These are phyloP conservation scores for Serendipita sp. DNA, from an alignment of 768 basidiomycete genomes.

Conservation along the genomic window DNA sequence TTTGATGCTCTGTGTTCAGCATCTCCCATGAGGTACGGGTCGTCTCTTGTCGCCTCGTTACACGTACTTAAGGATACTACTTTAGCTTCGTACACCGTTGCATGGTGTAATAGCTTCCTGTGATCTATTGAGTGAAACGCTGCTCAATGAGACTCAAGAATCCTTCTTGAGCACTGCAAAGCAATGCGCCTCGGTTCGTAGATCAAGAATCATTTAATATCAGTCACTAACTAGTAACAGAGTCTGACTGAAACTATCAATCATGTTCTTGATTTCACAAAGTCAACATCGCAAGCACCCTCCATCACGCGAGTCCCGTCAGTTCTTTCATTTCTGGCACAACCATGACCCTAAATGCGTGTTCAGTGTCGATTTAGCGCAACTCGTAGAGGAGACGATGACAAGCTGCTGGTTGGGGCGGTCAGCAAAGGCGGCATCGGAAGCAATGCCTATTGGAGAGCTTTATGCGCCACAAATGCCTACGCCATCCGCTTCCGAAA, in stretches of 20 bases:
- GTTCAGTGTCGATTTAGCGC: slow-evolving; percentile 55
- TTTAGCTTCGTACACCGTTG: slow-evolving; percentile 43
- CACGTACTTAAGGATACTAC: not conserved
- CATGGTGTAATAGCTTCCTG: slow-evolving; percentile 86
- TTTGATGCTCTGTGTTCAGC: slow-evolving; percentile 22
- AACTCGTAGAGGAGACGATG: slow-evolving; percentile 74
- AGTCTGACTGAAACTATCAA: slow-evolving; percentile 84
- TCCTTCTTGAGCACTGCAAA: slow-evolving; percentile 88
- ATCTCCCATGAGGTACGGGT: slow-evolving; percentile 78
- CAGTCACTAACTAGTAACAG: not conserved
- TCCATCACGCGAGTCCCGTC: not conserved
- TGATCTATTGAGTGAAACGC: slow-evolving; percentile 74
- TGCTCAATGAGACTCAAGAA: slow-evolving; percentile 62
- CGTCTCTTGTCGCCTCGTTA: not conserved
- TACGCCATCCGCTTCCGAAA: not conserved
- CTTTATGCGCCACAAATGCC: not conserved
- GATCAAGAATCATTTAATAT: not conserved
- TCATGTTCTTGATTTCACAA: slow-evolving; percentile 92
- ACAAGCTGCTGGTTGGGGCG: slow-evolving; percentile 92
- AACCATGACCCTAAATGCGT: not conserved
- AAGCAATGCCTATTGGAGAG: slow-evolving; percentile 27
- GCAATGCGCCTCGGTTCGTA: slow-evolving; percentile 29
- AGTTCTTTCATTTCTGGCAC: not conserved
- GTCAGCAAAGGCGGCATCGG: slow-evolving; percentile 23
- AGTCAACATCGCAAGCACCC: slow-evolving; percentile 48